phyloP scores from a whole-genome alignment of 306 rosid genomes.

The Herpetospermum pedunculosum region DNA sequence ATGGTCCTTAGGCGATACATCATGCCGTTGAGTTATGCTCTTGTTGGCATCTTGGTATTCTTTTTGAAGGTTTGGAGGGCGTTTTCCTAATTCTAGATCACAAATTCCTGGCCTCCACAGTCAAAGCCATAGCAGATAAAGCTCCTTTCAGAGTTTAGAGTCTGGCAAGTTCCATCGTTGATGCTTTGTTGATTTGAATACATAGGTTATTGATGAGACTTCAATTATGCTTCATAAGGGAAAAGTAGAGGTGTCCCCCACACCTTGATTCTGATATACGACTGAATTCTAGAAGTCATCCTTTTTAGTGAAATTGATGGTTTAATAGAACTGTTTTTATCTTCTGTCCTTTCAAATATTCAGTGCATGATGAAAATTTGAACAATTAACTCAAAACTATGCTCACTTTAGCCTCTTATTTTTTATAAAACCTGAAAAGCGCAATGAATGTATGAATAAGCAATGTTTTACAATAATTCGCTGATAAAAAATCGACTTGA shows the following conservation, averaged over 20 bases:
- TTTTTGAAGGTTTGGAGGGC: conserved; percentile 33
- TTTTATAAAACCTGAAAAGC: neutral
- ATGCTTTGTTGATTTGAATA: conserved; percentile 57
- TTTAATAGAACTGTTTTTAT: neutral
- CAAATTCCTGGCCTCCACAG: conserved; percentile 89
- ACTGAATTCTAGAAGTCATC: neutral
- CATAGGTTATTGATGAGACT: neutral
- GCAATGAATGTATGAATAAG: neutral
- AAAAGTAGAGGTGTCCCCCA: too few species aligned
- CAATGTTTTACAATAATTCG: neutral
- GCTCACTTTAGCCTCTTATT: too few species aligned
- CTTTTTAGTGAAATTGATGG: neutral
- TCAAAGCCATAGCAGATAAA: conserved; percentile 49
- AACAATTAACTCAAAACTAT: too few species aligned
- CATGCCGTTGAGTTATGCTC: too few species aligned
- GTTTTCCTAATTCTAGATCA: conserved; percentile 84
- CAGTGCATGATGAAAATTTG: too few species aligned
- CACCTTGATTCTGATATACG: neutral
- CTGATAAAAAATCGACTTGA: too few species aligned
- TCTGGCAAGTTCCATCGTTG: conserved; percentile 82
- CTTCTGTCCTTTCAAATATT: neutral
- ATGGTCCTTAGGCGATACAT: too few species aligned
- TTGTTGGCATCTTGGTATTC: too few species aligned
- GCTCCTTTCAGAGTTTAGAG: conserved; percentile 86
- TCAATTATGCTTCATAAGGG: neutral